Percentiles rank a stretch among this genome's conserved stretches.
Conservation (phyloP, 176 grass and related monocot genomes). For the Saccharum spontaneum region DNA sequence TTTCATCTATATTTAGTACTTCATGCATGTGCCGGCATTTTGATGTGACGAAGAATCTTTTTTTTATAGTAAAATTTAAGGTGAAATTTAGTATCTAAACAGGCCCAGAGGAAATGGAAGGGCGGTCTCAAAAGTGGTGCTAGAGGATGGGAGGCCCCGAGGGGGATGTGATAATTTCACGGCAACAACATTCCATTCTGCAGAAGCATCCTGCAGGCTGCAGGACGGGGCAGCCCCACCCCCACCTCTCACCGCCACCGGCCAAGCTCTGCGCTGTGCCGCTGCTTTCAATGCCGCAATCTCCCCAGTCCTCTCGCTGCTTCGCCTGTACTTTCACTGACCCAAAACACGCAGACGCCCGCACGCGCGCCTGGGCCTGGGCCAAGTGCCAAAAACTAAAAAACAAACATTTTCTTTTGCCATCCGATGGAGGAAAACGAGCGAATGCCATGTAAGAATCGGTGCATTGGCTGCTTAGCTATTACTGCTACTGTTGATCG, state of each 20-base stretch:
- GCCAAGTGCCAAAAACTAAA: neutral
- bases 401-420: neutral
- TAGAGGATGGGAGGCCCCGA: no score
- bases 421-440: neutral
- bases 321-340: conserved; percentile 49
- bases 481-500: neutral
- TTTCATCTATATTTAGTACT: no score
- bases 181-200: conserved; percentile 65
- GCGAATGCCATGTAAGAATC: neutral
- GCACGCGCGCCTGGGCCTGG: neutral
- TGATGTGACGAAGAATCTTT: no score
- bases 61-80: no score
- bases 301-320: conserved; percentile 18
- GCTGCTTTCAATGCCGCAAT: conserved; percentile 43
- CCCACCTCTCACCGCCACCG: neutral
- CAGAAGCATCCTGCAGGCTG: conserved; percentile 37
- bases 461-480: neutral
- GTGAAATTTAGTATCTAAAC: no score
- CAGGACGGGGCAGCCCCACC: neutral
- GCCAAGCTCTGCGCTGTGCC: neutral
- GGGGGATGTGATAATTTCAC: conserved; percentile 22
- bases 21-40: no score
- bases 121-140: no score
- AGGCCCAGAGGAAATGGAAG: no score
- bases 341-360: neutral